Percentiles rank a stretch among this genome's conserved stretches.
These are phyloP conservation scores for Ceratocystis papillata DNA, from an alignment of 2,329 filamentous ascomycete species.

Conservation along the genomic window DNA sequence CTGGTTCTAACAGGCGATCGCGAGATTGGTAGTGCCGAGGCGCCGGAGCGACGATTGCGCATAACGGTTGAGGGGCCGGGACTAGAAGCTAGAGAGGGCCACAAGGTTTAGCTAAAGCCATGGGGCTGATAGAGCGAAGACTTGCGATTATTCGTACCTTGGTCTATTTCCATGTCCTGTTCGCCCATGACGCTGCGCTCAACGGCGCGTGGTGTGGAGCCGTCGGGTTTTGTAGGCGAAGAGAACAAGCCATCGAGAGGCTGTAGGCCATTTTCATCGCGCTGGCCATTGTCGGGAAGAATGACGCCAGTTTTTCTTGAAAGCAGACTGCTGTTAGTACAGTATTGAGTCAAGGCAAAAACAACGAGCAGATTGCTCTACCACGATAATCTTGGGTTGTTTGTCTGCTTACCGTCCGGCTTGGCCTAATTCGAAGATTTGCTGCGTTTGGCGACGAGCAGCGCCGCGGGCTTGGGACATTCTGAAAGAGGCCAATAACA, in stretches of 20 bases:
- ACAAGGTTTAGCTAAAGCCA: not conserved
- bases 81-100: constrained; percentile 36
- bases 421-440: constrained; percentile 30
- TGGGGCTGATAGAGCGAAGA: not conserved
- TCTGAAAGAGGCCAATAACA: not conserved
- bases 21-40: constrained; percentile 39
- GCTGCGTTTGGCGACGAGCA: constrained; percentile 20
- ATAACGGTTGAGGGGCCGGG: constrained; percentile 45
- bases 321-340: not conserved
- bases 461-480: constrained; percentile 23
- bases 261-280: constrained; percentile 89
- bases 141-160: constrained; percentile 24
- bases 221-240: constrained; percentile 54
- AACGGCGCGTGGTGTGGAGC: constrained; percentile 29
- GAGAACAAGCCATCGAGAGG: constrained; percentile 80
- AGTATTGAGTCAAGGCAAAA: constrained; percentile 13
- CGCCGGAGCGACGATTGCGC: constrained; percentile 41
- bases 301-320: constrained; percentile 79
- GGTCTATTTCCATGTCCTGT: constrained; percentile 43
- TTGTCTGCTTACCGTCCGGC: constrained; percentile 32
- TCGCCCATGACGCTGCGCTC: constrained; percentile 32
- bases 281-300: constrained; percentile 63
- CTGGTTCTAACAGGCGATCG: constrained; percentile 55
- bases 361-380: not conserved
- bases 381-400: not conserved